phyloP scores from a whole-genome alignment of 2,329 filamentous ascomycete genomes.

The Harringtonia lauricola region DNA sequence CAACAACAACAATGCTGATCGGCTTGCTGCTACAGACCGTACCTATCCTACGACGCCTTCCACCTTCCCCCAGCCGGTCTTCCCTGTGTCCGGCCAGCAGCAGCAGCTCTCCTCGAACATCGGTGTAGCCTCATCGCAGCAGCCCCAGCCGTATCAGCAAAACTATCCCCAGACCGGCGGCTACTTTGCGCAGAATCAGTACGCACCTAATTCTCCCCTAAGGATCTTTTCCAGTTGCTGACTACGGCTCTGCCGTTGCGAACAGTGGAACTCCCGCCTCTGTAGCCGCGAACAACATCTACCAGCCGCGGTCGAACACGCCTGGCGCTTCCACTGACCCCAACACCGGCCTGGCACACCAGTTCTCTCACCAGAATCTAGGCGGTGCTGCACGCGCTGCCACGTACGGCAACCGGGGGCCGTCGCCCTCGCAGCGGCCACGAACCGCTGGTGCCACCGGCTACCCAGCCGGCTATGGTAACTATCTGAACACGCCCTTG shows the following conservation, averaged over 20 bases:
- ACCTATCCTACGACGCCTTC: conserved; percentile 83
- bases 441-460: conserved; percentile 66
- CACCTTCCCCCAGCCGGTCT: conserved; percentile 88
- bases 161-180: conserved; percentile 30
- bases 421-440: conserved; percentile 64
- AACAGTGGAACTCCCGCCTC: neutral
- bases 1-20: conserved; percentile 49
- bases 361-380: conserved; percentile 94
- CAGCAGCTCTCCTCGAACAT: conserved; percentile 24
- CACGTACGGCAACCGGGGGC: conserved; percentile 56
- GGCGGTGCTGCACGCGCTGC: conserved; percentile 59
- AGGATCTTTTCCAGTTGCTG: conserved; percentile 23
- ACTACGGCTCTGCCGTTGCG: conserved; percentile 6
- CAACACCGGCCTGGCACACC: conserved; percentile 84
- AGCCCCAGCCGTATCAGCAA: conserved; percentile 32
- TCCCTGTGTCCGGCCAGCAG: conserved; percentile 30
- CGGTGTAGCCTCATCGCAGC: conserved; percentile 30
- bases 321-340: conserved; percentile 58
- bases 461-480: conserved; percentile 50
- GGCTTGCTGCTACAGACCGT: conserved; percentile 52
- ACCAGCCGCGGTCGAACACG: conserved; percentile 44
- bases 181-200: conserved; percentile 50
- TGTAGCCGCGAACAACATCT: conserved; percentile 17
- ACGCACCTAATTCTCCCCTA: conserved; percentile 14
- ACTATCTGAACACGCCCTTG: conserved; percentile 59